These are phyloP conservation scores for Cordyceps pruinosa DNA, from an alignment of 2,329 filamentous ascomycete species.

Conservation along the genomic window DNA sequence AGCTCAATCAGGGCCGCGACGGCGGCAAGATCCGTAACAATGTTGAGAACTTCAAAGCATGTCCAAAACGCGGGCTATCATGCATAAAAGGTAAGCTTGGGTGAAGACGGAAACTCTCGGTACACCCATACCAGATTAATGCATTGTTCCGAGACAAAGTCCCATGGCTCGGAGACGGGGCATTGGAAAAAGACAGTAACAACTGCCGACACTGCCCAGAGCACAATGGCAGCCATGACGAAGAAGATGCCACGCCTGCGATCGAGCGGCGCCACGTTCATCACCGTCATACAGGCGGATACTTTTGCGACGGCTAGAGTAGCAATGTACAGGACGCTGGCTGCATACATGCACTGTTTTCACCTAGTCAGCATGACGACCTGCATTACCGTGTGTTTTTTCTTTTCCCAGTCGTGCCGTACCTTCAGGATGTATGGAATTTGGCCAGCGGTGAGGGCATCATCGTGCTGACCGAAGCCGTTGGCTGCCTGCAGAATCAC, in stretches of 20 bases:
- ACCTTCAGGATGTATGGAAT: slow-evolving; percentile 14
- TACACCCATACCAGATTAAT: background rate
- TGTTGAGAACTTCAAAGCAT: slow-evolving; percentile 5
- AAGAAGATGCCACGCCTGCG: background rate
- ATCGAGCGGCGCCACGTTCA: slow-evolving; percentile 5
- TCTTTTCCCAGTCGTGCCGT: background rate
- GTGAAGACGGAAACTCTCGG: no score
- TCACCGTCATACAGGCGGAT: slow-evolving; percentile 1
- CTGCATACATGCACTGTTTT: slow-evolving; percentile 4
- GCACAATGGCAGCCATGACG: background rate
- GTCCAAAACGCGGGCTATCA: slow-evolving; percentile 1
- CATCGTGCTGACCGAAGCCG: slow-evolving; percentile 16
- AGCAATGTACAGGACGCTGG: background rate
- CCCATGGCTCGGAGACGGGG: background rate
- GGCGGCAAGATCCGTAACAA: background rate
- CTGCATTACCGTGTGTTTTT: background rate
- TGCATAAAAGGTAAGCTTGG: background rate
- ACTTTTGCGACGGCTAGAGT: slow-evolving; percentile 1
- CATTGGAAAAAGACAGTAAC: slow-evolving; percentile 1
- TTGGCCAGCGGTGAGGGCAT: slow-evolving; percentile 5
- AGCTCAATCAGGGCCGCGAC: background rate
- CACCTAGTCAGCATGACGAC: background rate
- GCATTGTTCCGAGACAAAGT: background rate
- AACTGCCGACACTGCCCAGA: background rate
- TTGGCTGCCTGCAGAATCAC: slow-evolving; percentile 16